Evolutionary conservation across 768 basidiomycete species (phyloP), one percentile per base, ranked within the genome.

Genomic region (Mycena filopes): DNA sequence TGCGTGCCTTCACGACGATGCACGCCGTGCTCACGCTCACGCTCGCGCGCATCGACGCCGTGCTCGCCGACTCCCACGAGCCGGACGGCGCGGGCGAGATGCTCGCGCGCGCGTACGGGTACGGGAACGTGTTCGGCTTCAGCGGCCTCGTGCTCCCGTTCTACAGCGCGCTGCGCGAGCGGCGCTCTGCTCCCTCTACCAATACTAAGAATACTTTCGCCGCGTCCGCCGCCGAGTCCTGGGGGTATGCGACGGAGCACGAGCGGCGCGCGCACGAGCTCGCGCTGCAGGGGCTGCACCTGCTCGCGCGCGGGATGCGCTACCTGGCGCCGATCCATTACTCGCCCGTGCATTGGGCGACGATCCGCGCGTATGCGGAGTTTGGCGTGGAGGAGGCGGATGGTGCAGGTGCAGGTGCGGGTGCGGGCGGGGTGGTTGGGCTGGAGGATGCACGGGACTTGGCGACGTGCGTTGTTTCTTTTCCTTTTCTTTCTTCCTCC

Each of bases 211-310:
- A n/a, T 43, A 40, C 15, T 38, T 33, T 25, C 36, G 26, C 23
- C 16, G 36, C 13, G 9, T 21, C 23, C 38, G 26, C 26, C 15
- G 26, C 36, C 25, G n/a, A 3, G 15, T 10, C 23, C 33, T 28
- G 26, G 12, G 38, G 26, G n/a, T n/a, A 20, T 38, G 45, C 12
- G 51, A 15, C n/a, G n/a, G n/a, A n/a, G 28, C 48, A 47, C 28
- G 45, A 23, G 28, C 63, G 47, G 31, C 63, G 51, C 25, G 57
- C 63, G 28, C 63, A 40, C 50, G 56, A 54, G 18, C 31, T 60
- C 56, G 43, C 63, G 7, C 43, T 31, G 11, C 31, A 50, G 43
- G 63, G 40, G 23, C 42, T 15, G 20, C 55, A 36, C 55, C 31
- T 15, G n/a, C n/a, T 65, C n/a, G 49, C 48, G 20, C 55, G 50